phyloP scores from a whole-genome alignment of 139 green algal species.

The Volvox africanus region DNA sequence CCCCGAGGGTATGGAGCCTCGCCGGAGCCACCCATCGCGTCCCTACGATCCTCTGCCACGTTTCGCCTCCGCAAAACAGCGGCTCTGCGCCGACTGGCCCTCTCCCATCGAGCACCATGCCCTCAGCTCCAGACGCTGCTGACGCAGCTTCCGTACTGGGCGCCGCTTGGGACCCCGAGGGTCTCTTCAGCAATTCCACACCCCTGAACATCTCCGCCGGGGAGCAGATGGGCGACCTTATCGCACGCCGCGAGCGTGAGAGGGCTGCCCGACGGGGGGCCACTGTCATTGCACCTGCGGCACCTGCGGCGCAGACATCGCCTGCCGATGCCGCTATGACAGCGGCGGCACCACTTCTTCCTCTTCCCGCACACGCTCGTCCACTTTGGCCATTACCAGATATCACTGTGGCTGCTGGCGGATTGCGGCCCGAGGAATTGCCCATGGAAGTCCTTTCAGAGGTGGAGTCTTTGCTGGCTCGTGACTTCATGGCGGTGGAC shows the following conservation, averaged over 20 bases:
- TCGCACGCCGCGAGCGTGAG: slow-evolving; percentile 9
- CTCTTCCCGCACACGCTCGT: neutral
- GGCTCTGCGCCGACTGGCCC: neutral
- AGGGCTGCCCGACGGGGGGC: neutral
- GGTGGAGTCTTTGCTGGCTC: neutral
- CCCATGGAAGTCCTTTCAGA: neutral
- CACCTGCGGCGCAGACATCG: too few relatives aligned
- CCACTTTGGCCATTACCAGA: neutral
- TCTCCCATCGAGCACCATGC: neutral
- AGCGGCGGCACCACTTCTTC: neutral
- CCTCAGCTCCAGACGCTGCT: neutral
- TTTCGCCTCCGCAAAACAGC: neutral
- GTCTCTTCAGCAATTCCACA: neutral
- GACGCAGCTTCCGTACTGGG: neutral
- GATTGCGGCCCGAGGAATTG: neutral
- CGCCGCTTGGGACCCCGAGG: slow-evolving; percentile 31
- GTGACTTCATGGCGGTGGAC: slow-evolving; percentile 19
- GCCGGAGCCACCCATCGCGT: neutral
- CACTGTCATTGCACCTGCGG: neutral
- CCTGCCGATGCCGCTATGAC: too few relatives aligned
- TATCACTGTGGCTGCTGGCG: neutral
- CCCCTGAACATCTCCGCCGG: slow-evolving; percentile 12
- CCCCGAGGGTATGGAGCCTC: neutral
- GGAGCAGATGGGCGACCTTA: slow-evolving; percentile 33
- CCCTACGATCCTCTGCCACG: neutral